Evolutionary conservation across 768 basidiomycete genomes (phyloP).

Genomic region (Podaxis sp.): DNA sequence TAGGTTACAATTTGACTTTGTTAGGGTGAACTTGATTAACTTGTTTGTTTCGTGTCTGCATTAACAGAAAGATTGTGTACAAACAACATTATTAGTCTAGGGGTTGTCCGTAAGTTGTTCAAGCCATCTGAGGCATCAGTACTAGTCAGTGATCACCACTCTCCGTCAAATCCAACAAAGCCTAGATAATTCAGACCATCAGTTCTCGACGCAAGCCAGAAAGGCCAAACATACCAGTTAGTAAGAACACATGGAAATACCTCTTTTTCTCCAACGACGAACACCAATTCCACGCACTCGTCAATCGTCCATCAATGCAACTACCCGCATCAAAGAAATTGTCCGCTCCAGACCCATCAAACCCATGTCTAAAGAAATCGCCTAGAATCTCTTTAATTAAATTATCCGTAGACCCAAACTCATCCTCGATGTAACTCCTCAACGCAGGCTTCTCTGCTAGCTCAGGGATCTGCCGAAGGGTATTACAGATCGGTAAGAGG

Average conservation of each 20-base stretch:
- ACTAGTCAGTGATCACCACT: constrained; percentile 50
- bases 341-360: constrained; percentile 88
- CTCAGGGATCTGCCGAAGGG: constrained; percentile 67
- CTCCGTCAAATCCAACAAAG: constrained; percentile 82
- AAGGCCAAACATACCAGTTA: constrained; percentile 51
- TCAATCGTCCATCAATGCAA: constrained; percentile 79
- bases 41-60: neutral
- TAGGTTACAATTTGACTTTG: constrained; percentile 14
- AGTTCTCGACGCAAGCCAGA: neutral
- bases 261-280: constrained; percentile 80
- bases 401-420: constrained; percentile 75
- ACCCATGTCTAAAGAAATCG: constrained; percentile 86
- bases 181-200: constrained; percentile 33
- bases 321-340: constrained; percentile 89
- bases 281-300: constrained; percentile 94
- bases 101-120: neutral
- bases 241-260: constrained; percentile 74
- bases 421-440: constrained; percentile 71
- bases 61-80: neutral
- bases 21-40: neutral
- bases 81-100: neutral
- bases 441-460: constrained; percentile 66
- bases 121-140: neutral
- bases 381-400: constrained; percentile 66
- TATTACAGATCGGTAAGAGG: constrained; percentile 81